phyloP scores from a whole-genome alignment of 345 rosid species.

The Salix exigua region DNA sequence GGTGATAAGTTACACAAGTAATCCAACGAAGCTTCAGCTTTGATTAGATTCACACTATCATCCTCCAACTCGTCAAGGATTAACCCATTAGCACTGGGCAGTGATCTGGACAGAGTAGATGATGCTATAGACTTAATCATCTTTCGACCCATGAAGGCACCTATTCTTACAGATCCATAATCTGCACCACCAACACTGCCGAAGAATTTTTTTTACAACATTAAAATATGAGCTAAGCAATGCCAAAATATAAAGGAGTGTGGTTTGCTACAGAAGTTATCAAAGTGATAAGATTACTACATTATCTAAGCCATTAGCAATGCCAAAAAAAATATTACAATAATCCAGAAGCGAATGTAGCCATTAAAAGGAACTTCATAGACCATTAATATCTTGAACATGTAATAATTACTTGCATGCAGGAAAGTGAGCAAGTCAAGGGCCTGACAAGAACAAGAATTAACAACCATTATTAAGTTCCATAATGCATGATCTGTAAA shows the following conservation, averaged over 20 bases:
- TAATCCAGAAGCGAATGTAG: background rate
- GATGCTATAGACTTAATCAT: conserved; percentile 82
- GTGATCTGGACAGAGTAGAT: conserved; percentile 46
- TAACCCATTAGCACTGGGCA: conserved; percentile 41
- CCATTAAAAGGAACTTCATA: background rate
- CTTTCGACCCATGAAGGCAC: conserved; percentile 90
- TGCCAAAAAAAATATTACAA: no score
- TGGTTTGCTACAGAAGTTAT: background rate
- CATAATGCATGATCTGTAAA: background rate
- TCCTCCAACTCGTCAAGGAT: conserved; percentile 62
- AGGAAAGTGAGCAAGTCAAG: background rate
- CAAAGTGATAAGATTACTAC: no score
- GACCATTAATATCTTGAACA: conserved; percentile 2
- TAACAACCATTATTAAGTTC: background rate
- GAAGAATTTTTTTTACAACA: no score
- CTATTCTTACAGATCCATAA: conserved; percentile 92
- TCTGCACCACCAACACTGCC: no score
- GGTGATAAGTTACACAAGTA: conserved; percentile 91
- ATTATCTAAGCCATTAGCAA: no score
- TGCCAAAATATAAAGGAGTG: background rate
- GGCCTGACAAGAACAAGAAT: background rate
- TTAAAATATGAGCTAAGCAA: background rate
- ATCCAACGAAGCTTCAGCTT: conserved; percentile 77
- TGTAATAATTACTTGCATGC: background rate
- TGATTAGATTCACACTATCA: conserved; percentile 59